phyloP scores from a whole-genome alignment of 2,329 filamentous ascomycete species.

The Colletotrichum incanum region DNA sequence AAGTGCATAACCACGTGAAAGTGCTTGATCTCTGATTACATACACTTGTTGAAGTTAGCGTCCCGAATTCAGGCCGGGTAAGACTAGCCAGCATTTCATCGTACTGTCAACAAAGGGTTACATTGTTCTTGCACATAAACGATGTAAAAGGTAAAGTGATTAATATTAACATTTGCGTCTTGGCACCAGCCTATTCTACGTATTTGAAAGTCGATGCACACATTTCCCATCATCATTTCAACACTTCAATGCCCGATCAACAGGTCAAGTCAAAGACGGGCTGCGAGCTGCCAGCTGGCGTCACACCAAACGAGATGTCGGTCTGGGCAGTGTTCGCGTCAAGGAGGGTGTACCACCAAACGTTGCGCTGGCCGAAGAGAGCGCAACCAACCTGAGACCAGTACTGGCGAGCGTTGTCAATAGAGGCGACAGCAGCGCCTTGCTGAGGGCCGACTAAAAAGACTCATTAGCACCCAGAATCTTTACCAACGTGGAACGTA shows the following conservation, averaged over 20 bases:
- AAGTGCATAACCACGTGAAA: too few species aligned
- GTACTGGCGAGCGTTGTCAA: slow-evolving; percentile 59
- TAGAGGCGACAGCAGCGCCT: slow-evolving; percentile 59
- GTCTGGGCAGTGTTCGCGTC: slow-evolving; percentile 37
- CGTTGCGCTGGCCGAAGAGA: slow-evolving; percentile 35
- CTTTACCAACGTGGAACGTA: neutral
- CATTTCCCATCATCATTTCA: rapidly evolving
- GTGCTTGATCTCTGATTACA: too few species aligned
- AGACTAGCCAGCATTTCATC: too few species aligned
- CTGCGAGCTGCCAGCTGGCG: slow-evolving; percentile 18
- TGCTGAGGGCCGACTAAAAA: slow-evolving; percentile 57
- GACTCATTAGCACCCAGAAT: slow-evolving; percentile 6
- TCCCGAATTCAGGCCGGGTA: too few species aligned
- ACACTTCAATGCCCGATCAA: neutral
- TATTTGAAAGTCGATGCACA: neutral
- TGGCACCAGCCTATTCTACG: neutral
- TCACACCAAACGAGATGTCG: slow-evolving; percentile 32
- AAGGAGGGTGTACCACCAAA: slow-evolving; percentile 39
- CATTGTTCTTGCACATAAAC: too few species aligned
- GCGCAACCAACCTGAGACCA: slow-evolving; percentile 37
- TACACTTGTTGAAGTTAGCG: too few species aligned
- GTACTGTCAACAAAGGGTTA: too few species aligned
- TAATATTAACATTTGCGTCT: neutral
- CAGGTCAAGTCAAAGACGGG: slow-evolving; percentile 35
- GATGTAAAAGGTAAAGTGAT: neutral